Base-by-base conservation (phyloP, 2,329 filamentous ascomycete genomes). In the Fusarium papillatum region DNA sequence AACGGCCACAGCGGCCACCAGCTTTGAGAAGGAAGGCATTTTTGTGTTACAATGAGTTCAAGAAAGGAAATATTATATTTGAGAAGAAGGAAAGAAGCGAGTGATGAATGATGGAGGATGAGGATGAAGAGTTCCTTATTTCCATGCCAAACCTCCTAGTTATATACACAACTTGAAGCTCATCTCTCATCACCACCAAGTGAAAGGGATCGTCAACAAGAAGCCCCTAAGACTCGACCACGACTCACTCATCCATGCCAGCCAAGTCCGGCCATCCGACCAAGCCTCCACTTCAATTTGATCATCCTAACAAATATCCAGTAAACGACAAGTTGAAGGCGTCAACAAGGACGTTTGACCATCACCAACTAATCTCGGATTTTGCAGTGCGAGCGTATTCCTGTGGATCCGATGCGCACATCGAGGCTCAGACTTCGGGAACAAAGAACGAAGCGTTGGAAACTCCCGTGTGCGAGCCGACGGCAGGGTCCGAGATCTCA, bases 21-120 rank as follows among this genome's bases (percentile, higher is more conserved):
- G 24, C 39, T 72, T 78, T 1, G 46, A 63, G 1, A 80, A 26
- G 22, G 68, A 74, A n/a, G 78, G 76, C 76, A 79, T 77, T 55
- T 0, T 61, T 10, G 24, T 3, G 26, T 29, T n/a, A n/a, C 3
- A 14, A 41, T 24, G n/a, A 26, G 59, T 14, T 19, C 11, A 57
- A 39, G 43, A 55, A 17, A n/a, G 9, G 6, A 26, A 39, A 34
- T 4, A 26, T 31, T 26, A 34, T 10, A 5, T 9, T 2, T 55
- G 6, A 13, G 29, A 8, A 7, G 5, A 64, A 36, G 2, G 29
- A 46, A 57, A 60, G 34, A 62, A 22, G 22, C 55, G 4, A 16
- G n/a, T 34, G 46, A 31, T 16, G 60, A n/a, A n/a, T 13, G 31
- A 55, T 50, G 41, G 16, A 38, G 61, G 24, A 43, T 41, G 31